A percentile compares a stretch with the other conserved stretches of the same genome.
Evolutionary conservation across 331 rosid species (phyloP).

Genomic region (Malus hybrid): DNA sequence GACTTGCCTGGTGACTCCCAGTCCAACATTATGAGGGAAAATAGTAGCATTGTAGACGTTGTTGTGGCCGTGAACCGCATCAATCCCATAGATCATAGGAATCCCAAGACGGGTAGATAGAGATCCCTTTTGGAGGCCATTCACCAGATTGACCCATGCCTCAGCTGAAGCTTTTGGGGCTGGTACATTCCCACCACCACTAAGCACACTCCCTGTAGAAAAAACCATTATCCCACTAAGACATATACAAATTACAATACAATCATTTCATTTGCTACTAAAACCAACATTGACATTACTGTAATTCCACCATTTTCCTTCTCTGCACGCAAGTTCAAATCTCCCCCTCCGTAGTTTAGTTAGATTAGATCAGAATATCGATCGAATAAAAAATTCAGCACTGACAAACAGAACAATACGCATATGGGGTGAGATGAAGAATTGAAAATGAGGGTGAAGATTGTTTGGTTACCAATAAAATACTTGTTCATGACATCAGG

Average conservation of each 20-base stretch:
- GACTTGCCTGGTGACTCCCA: conserved; percentile 76
- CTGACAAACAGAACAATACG: too few species aligned
- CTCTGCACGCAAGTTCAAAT: too few species aligned
- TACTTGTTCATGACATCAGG: conserved; percentile 43
- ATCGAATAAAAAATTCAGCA: too few species aligned
- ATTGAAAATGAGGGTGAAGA: not conserved
- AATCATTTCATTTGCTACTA: not conserved
- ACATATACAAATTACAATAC: not conserved
- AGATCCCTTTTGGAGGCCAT: too few species aligned
- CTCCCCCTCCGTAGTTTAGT: too few species aligned
- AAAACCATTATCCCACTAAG: not conserved
- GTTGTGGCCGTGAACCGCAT: conserved; percentile 64
- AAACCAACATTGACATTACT: not conserved
- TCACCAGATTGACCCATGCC: conserved; percentile 61
- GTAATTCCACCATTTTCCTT: too few species aligned
- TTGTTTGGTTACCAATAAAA: conserved; percentile 38
- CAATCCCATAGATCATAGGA: too few species aligned
- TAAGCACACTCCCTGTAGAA: conserved; percentile 65
- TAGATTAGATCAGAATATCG: too few species aligned
- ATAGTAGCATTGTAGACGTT: conserved; percentile 66
- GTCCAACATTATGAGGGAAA: conserved; percentile 76
- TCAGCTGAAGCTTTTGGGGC: conserved; percentile 49
- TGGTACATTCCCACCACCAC: conserved; percentile 85
- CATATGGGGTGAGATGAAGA: not conserved
- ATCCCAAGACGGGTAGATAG: too few species aligned